Base-by-base conservation (phyloP, 2,329 filamentous ascomycete genomes). In the Beauveria sp. region DNA sequence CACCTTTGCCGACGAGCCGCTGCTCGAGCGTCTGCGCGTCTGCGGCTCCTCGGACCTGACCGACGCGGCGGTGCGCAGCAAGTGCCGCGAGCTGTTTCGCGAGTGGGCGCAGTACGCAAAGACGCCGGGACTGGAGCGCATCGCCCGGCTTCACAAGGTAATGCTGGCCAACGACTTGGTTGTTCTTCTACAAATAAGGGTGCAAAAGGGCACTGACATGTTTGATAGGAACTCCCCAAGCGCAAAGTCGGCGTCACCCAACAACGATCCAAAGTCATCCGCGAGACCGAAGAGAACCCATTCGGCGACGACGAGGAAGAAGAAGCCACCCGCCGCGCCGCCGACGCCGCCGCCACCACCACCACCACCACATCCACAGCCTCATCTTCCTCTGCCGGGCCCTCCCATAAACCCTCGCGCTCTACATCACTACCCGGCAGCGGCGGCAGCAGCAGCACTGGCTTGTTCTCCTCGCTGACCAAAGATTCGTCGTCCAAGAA, bases 91-190 rank as follows among this genome's bases (percentile, higher is more conserved):
- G 62, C 79, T 99, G 3, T 99, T 96, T 72, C 83, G 87, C 54
- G 86, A 90, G 73, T 99, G 95, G 95, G 86, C 91, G 28, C 86
- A 90, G 63, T 97, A 96, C 75, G 91, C 90, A 67, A 85, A 83
- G 62, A 91, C 86, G 0, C 86, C 89, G 1, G 93, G 93, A 0
- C 85, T 98, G 68, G 86, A 90, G 68, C 82, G 86, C 30, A 86
- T 98, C 63, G 86, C 90, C n/a, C 84, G 79, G 45, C 83, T 99
- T 14, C 92, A 97, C 71, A 81, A 81, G 75, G 82, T 84, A 70
- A 66, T 3, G 1, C 14, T 38, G 34, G 14, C 5, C 14, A 5
- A 38, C 14, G 5, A 6, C 34, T 14, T 24, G 22, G 3, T 24
- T 24, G 22, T 38, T 34, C 12, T 14, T 38, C 5, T 38, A 14